These are phyloP conservation scores for Musa troglodytarum DNA, from an alignment of 176 grass and related monocot genomes.

Conservation along the genomic window DNA sequence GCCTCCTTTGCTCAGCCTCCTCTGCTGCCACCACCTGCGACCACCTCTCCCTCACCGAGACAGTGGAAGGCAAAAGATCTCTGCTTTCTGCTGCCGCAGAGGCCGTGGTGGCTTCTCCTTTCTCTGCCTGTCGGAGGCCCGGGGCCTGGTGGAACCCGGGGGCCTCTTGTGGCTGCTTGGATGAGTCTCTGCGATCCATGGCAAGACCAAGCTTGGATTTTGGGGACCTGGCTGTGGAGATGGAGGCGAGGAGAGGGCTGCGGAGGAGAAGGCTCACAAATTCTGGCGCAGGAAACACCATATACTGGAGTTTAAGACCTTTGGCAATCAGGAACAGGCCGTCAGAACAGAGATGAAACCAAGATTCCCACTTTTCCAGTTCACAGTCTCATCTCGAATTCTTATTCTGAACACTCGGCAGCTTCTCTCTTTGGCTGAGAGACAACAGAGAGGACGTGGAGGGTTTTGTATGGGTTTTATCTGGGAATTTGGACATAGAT, in stretches of 20 bases:
- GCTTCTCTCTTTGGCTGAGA: too few species aligned
- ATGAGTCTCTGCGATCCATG: constrained; percentile 12
- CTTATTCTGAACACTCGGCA: neutral
- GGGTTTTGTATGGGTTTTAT: too few species aligned
- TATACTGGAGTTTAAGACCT: too few species aligned
- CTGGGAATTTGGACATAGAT: too few species aligned
- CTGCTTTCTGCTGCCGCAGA: constrained; percentile 6
- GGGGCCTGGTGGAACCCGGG: constrained; percentile 22
- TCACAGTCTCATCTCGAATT: neutral
- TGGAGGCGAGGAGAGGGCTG: neutral
- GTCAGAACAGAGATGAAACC: neutral
- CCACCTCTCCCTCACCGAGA: constrained; percentile 15
- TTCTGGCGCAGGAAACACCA: neutral
- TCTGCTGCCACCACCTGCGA: constrained; percentile 13
- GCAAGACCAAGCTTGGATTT: neutral
- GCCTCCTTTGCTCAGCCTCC: constrained; percentile 31
- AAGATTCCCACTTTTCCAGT: neutral
- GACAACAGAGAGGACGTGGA: too few species aligned
- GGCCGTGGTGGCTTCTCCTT: neutral
- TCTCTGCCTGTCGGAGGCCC: neutral
- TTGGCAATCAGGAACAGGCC: too few species aligned
- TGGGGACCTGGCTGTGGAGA: neutral
- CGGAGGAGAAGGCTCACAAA: neutral
- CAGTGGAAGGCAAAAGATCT: constrained; percentile 1
- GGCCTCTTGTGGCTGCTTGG: constrained; percentile 10